Base-by-base conservation (phyloP, 768 basidiomycete genomes). In the Boletales sp. region DNA sequence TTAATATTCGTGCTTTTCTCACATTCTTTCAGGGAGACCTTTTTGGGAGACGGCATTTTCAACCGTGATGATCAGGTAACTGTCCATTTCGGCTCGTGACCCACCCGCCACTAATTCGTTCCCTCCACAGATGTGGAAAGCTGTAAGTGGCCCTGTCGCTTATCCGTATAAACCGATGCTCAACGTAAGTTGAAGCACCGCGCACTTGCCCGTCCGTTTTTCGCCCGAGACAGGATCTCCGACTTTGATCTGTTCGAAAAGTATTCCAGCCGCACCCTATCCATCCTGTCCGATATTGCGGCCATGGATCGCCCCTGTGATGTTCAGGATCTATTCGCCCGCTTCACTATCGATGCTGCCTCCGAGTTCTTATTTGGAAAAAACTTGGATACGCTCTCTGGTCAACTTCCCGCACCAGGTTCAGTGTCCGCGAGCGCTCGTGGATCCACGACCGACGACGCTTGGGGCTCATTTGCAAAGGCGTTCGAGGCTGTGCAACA, bases 31-130 rank as follows among this genome's bases (percentile, higher is more conserved):
- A 74, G 73, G 56, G 73, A 75, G 51, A 61, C 34, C 40, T 83
- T 87, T 61, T 72, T 89, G n/a, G 87, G 87, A 4, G 72, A 78
- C 53, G 86, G 87, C 2, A 87, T 90, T 35, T 90, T 90, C 65
- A 87, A 87, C 55, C 76, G 86, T 14, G 87, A 87, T 63, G 86
- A 84, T 57, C 79, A 83, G 67, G 82, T 81, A 61, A 67, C 72
- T 53, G 40, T 17, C 38, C 15, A 21, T 43, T 21, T 39, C 15
- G 14, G 18, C 43, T 24, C 8, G 52, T 37, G 8, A 18, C 32
- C 15, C 27, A 12, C 51, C 45, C 5, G 17, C 15, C 52, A 40
- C 53, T 57, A 35, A 47, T 50, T 42, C 55, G 8, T 51, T 10
- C 9, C 12, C 8, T 35, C 24, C 7, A 27, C 7, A 75, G 83